Evolutionary conservation across 345 rosid genomes (phyloP), one percentile per base, ranked within the genome.

Genomic region (Acer saccharum): DNA sequence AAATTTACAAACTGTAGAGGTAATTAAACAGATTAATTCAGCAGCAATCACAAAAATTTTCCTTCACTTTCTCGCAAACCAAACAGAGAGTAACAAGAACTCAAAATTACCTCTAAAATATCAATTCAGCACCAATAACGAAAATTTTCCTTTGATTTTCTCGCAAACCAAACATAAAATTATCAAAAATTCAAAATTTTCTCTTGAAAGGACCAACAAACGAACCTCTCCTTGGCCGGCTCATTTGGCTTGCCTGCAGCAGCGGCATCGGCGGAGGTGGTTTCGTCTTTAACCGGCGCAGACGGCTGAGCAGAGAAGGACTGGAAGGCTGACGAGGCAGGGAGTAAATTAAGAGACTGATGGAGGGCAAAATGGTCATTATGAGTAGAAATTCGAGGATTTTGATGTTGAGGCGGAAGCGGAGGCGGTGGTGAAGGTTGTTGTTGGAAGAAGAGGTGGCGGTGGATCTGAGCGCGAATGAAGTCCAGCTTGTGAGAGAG

Each of bases 401-500:
- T 32, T 12, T 68, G 46, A 43, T 7, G 46, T 9, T 29, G 72
- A 39, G 1, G 72, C 11, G 17, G 71, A 41, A 8, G 44, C 9
- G 55, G 57, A 25, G 2, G 69, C 8, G 11, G 71, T 23, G 8
- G 3, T 46, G 10, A 10, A 6, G 8, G 75, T 35, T 11, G 81
- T 41, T 79, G 74, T 27, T 79, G 80, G 14, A 82, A 57, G 76
- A 79, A 76, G 66, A 74, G 44, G 46, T 20, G 29, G 2, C n/a
- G 78, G 4, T 78, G 84, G 82, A 85, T 71, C 78, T 85, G 88
- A 65, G 79, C 25, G 23, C 78, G 79, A 68, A 85, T 80, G 80
- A 85, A 80, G 76, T 85, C 85, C 61, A 82, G 2, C 76, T 80
- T 82, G 76, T 79, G 80, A 69, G 87, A 73, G 75, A 84, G 85